These are phyloP conservation scores for Trichocomaceae sp. DNA, from an alignment of 2,329 filamentous ascomycete genomes.

Conservation along the genomic window DNA sequence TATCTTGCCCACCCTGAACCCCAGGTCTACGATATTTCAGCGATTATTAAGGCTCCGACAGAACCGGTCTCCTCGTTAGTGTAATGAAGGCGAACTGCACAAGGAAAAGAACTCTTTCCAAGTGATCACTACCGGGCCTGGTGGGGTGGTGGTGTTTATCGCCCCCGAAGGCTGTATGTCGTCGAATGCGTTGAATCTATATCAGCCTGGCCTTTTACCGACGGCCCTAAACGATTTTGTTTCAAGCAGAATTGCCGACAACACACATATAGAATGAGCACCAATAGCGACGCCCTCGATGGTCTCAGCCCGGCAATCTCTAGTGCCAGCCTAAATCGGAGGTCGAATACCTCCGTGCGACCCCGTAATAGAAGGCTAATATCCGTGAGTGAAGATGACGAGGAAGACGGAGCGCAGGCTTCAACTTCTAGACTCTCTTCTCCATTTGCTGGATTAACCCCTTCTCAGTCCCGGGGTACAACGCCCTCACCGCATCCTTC, in stretches of 20 bases:
- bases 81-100: slow-evolving; percentile 12
- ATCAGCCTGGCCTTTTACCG: slow-evolving; percentile 7
- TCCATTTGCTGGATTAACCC: slow-evolving; percentile 26
- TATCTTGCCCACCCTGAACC: neutral
- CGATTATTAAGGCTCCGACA: neutral
- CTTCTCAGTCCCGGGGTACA: slow-evolving; percentile 33
- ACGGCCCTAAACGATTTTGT: slow-evolving; percentile 20
- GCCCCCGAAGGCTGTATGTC: slow-evolving; percentile 25
- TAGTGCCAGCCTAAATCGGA: slow-evolving; percentile 26
- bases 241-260: slow-evolving; percentile 16
- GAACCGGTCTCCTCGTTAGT: neutral
- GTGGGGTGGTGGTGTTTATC: slow-evolving; percentile 17
- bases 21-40: neutral
- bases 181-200: slow-evolving; percentile 26
- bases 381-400: slow-evolving; percentile 36
- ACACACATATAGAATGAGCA: slow-evolving; percentile 32
- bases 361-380: slow-evolving; percentile 40
- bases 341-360: slow-evolving; percentile 35
- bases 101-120: neutral
- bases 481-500: slow-evolving; percentile 36
- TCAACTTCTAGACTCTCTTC: slow-evolving; percentile 24
- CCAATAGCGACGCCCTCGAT: slow-evolving; percentile 32
- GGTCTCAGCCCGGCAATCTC: slow-evolving; percentile 29
- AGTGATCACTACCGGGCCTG: slow-evolving; percentile 15
- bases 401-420: slow-evolving; percentile 21